Evolutionary conservation across 2,329 filamentous ascomycete species (phyloP), one percentile per base, ranked within the genome.

Genomic region (Penicillium sp.): DNA sequence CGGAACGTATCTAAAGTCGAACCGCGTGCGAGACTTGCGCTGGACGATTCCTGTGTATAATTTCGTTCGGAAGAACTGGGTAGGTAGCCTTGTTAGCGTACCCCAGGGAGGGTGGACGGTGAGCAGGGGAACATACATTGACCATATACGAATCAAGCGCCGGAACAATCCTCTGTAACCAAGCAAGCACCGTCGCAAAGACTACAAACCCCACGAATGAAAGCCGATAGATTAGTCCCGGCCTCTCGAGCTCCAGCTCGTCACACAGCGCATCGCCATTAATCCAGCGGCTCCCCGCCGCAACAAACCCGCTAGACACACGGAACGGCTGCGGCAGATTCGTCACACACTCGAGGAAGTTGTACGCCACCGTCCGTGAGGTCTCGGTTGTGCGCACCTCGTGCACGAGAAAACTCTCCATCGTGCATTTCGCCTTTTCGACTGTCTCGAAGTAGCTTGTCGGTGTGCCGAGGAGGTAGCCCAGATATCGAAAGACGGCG

Each of bases 401-500:
- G 57, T 78, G 71, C n/a, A 52, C 56, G 3, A 64, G 48, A 30
- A 63, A 54, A 35, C 65, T 67, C 70, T 92, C 90, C 85, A 91
- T 88, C 68, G 87, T 82, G 3, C 77, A 76, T 66, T 84, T 86
- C 1, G 88, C 86, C 35, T 81, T 78, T 11, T 78, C 77, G 0
- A 85, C 81, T 0, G 83, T 85, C 2, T 81, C 80, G 72, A 91
- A 87, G 70, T 81, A 84, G 21, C 81, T 81, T 1, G 84, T 84
- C 0, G 90, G 90, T 19, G 85, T 86, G 21, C 90, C 90, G 64
- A 91, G 82, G 19, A 92, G 77, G 69, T 91, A 82, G 0, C 84
- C 90, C 5, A 92, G 84, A 69, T 90, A 90, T 3, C 90, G 84
- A 88, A 90, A 93, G 1, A 93, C 77, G 0, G 90, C 89, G 47